Conservation (phyloP, 2,329 filamentous ascomycete genomes). For the Penicillium sp. region DNA sequence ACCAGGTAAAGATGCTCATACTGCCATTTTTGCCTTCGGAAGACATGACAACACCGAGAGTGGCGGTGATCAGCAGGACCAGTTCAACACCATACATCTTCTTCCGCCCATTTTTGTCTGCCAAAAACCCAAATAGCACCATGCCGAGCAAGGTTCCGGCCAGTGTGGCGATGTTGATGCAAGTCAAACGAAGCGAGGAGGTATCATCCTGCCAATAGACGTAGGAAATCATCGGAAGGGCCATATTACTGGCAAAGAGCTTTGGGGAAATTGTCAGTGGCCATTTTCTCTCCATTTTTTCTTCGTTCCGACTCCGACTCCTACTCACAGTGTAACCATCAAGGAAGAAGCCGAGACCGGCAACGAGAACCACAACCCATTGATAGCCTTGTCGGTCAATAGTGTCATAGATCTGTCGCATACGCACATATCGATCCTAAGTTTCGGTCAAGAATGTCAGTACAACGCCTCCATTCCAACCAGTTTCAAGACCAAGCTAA, state of each 20-base stretch:
- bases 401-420: constrained; percentile 46
- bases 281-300: background rate
- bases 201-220: constrained; percentile 48
- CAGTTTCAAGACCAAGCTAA: constrained; percentile 8
- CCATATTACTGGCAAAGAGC: constrained; percentile 53
- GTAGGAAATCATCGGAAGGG: constrained; percentile 50
- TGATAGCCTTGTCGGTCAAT: constrained; percentile 46
- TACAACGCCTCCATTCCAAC: background rate
- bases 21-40: constrained; percentile 44
- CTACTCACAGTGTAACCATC: constrained; percentile 45
- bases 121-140: constrained; percentile 48
- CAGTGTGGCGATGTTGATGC: constrained; percentile 50
- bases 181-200: constrained; percentile 35
- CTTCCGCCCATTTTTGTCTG: constrained; percentile 50
- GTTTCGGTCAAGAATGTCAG: background rate
- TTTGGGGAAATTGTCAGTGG: constrained; percentile 11
- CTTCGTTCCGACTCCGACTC: background rate
- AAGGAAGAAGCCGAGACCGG: constrained; percentile 52
- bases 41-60: constrained; percentile 48
- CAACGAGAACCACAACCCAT: constrained; percentile 47
- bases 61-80: constrained; percentile 48
- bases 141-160: constrained; percentile 50
- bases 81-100: constrained; percentile 55
- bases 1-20: constrained; percentile 47
- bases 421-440: constrained; percentile 43